These are phyloP conservation scores for Aspergillus brunneoviolaceus DNA, from an alignment of 2,329 filamentous ascomycete species.

Conservation along the genomic window DNA sequence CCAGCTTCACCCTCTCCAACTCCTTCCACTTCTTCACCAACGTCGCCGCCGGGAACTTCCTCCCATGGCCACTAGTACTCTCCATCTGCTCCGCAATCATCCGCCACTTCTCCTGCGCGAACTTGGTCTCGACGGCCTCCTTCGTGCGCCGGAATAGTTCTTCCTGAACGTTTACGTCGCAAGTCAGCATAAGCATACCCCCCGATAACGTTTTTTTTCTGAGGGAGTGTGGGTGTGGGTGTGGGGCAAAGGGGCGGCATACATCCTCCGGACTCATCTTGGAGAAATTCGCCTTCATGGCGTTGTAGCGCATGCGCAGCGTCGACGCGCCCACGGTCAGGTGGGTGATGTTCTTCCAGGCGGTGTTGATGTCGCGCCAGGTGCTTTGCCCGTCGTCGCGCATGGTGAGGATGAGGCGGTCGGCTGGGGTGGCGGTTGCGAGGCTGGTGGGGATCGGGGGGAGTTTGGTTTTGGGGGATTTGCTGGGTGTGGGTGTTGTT, in stretches of 20 bases:
- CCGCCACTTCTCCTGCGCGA: constrained; percentile 42
- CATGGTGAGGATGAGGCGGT: constrained; percentile 30
- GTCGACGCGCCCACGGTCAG: constrained; percentile 35
- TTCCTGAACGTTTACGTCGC: constrained; percentile 19
- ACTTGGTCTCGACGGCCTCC: constrained; percentile 40
- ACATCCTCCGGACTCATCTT: constrained; percentile 38
- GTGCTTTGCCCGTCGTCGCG: constrained; percentile 23
- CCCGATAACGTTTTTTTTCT: too few relatives aligned
- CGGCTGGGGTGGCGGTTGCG: constrained; percentile 20
- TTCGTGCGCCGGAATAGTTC: constrained; percentile 36
- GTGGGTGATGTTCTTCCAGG: constrained; percentile 30
- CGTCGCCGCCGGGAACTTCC: constrained; percentile 32
- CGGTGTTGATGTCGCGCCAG: constrained; percentile 29
- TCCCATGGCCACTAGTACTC: constrained; percentile 24
- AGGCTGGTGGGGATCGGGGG: constrained; percentile 24
- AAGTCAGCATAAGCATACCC: too few relatives aligned
- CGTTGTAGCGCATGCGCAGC: constrained; percentile 39
- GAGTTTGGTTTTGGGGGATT: constrained; percentile 10
- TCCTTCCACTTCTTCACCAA: constrained; percentile 45
- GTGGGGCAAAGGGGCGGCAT: constrained; percentile 13
- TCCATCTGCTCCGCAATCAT: constrained; percentile 35
- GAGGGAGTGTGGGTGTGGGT: too few relatives aligned
- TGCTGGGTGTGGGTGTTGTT: background rate
- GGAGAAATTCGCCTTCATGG: constrained; percentile 42
- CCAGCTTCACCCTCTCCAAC: constrained; percentile 27